Base-by-base conservation (phyloP, 768 basidiomycete species). In the Boletus tylopilopsis region DNA sequence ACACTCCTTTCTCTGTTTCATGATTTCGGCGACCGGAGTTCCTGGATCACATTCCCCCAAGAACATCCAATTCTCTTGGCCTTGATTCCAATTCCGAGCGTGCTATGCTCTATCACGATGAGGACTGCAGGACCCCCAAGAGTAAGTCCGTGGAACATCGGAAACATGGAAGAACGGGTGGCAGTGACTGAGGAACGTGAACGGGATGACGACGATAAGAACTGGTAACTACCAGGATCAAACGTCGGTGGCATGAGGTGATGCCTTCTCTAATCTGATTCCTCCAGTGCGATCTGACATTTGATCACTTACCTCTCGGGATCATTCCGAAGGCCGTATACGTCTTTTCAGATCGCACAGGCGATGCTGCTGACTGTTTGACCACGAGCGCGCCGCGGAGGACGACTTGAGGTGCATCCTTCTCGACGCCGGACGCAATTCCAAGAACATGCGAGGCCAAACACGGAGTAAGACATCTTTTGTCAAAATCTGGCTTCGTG, bases 101-200 rank as follows among this genome's bases (percentile, higher is more conserved):
- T 32, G 25, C 33, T 25, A n/a, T 13, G n/a, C 27, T 5, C 6
- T 18, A 47, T 36, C 33, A 30, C 27, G 25, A 22, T 24, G 22
- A 22, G 35, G 21, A 30, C n/a, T 23, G 22, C 23, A 24, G 12
- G 27, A 34, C 6, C 15, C 25, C 4, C 13, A 21, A 24, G 46
- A 33, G n/a, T n/a, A 30, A 30, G 29, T 4, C 10, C 12, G 29
- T 10, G 29, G 11, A 30, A 30, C 29, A 11, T 13, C 13, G 41
- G 24, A 9, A n/a, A 46, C 43, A 46, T 47, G 47, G 42, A 36
- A 50, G 39, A n/a, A 33, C 25, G 13, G 15, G 23, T 41, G 44
- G 35, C 50, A 30, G 35, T 40, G 41, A 34, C 29, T 34, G 33
- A 48, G 47, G 39, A 36, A 24, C 33, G 10, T 30, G 21, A 33